phyloP scores from a whole-genome alignment of 2,329 filamentous ascomycete genomes.

The Apiospora koreana region DNA sequence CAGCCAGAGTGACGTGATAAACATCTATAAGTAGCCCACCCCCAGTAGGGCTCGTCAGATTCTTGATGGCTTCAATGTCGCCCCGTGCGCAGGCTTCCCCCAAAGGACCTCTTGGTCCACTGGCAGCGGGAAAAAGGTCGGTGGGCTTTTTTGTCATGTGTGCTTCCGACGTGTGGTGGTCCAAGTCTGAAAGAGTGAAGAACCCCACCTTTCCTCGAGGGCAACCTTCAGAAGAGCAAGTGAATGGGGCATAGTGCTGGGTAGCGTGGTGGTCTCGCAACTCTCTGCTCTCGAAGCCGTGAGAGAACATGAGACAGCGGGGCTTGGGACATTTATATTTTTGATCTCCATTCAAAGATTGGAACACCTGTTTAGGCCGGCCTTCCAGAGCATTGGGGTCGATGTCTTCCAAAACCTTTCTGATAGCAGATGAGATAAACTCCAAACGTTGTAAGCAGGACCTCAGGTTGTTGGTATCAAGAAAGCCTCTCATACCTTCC shows the following conservation, averaged over 20 bases:
- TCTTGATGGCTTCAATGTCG: neutral
- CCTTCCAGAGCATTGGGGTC: neutral
- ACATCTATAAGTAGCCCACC: fast-evolving
- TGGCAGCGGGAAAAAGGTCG: neutral
- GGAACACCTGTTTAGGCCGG: neutral
- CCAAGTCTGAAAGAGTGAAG: neutral
- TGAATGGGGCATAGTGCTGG: neutral
- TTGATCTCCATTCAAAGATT: neutral
- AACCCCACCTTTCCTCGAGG: neutral
- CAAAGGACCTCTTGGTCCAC: neutral
- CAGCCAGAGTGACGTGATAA: neutral
- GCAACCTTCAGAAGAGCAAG: neutral
- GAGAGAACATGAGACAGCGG: neutral
- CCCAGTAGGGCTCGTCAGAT: neutral
- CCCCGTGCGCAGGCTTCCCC: neutral
- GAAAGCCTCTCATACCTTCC: neutral
- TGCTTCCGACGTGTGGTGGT: neutral
- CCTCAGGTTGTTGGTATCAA: neutral
- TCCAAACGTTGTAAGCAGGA: neutral
- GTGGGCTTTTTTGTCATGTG: neutral
- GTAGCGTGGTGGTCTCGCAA: neutral
- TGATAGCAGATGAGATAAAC: neutral
- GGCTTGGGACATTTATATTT: neutral
- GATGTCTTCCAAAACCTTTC: neutral
- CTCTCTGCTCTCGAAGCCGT: neutral